phyloP scores from a whole-genome alignment of 768 basidiomycete species.

The Chiua virens region DNA sequence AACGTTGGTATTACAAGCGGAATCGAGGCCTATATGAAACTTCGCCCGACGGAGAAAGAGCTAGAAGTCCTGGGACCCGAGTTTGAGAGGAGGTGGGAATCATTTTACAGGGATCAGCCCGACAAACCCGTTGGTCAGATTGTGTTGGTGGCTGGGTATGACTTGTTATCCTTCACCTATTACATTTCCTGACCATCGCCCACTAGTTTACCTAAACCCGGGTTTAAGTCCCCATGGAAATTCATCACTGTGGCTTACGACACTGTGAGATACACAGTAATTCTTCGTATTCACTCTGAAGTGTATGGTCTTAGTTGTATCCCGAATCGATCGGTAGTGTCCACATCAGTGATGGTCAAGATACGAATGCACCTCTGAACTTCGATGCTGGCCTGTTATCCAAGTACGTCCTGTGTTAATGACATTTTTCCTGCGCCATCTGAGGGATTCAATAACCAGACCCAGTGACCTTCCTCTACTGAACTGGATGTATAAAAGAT shows the following conservation, averaged over 20 bases:
- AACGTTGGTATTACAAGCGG: conserved; percentile 3
- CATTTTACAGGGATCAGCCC: conserved; percentile 9
- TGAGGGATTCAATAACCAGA: not conserved
- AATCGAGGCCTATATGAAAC: conserved; percentile 19
- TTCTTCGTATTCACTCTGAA: not conserved
- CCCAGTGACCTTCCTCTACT: conserved; percentile 42
- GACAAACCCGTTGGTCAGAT: conserved; percentile 35
- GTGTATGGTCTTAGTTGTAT: conserved; percentile 29
- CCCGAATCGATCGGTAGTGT: conserved; percentile 46
- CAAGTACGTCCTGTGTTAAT: conserved; percentile 31
- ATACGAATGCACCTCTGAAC: conserved; percentile 40
- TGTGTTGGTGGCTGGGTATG: conserved; percentile 43
- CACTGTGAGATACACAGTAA: conserved; percentile 22
- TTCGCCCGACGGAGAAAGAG: conserved; percentile 23
- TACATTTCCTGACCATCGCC: not conserved
- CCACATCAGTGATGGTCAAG: conserved; percentile 43
- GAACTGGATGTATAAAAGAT: conserved; percentile 53
- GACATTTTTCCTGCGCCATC: not conserved
- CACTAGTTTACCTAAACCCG: conserved; percentile 26
- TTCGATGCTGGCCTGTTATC: conserved; percentile 48
- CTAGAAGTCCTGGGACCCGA: conserved; percentile 18
- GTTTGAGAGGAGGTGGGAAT: conserved; percentile 21
- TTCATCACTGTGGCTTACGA: conserved; percentile 32
- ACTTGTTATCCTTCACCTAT: too few species aligned
- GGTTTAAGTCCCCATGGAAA: conserved; percentile 14